Evolutionary conservation across 495 filamentous ascomycete species (phyloP), one percentile per base, ranked within the genome.

Genomic region (Neurospora sp.): DNA sequence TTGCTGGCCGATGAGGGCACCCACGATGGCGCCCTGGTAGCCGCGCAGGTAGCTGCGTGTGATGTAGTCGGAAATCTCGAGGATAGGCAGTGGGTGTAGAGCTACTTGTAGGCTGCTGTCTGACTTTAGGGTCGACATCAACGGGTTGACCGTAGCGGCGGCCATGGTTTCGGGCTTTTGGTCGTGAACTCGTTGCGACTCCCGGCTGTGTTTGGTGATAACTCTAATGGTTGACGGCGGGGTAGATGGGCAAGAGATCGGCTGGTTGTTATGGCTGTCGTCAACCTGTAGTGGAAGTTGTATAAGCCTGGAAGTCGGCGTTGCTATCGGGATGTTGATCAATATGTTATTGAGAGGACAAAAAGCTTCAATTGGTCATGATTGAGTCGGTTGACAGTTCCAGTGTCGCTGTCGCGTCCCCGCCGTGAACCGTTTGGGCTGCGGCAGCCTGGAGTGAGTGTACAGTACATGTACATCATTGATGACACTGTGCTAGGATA

Each of bases 41-140:
- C 87, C 85, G 39, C 96, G 90, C 48, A 96, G 87, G 16, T 90
- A 92, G 82, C 96, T 94, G 70, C 96, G 89, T 53, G 95, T 96
- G 79, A 98, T 94, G 81, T 94, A 95, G 83, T 99, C 96, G 70
- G 94, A 97, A 73, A 99, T 94, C 22, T 92, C 97, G 82, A 99
- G 93, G 70, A 98, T 89, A 40, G 96, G 93, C 10, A 99, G 90
- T 53, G 96, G 96, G 78, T 99, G 96, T 5, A 99, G 89, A 76
- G 93, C 91, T 39, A 94, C 90, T 75, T 92, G 89, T 20, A 96
- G 89, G 31, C 91, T 90, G 16, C 92, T 93, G 72, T 94, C 92
- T 76, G 90, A 81, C 74, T 84, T 83, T 73, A 86, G 84, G 10
- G 81, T 80, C 9, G 86, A 88, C 27, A 88, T 74, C 72, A 79